Evolutionary conservation across 768 basidiomycete species (phyloP).

Genomic region (Leccinum variicolor): DNA sequence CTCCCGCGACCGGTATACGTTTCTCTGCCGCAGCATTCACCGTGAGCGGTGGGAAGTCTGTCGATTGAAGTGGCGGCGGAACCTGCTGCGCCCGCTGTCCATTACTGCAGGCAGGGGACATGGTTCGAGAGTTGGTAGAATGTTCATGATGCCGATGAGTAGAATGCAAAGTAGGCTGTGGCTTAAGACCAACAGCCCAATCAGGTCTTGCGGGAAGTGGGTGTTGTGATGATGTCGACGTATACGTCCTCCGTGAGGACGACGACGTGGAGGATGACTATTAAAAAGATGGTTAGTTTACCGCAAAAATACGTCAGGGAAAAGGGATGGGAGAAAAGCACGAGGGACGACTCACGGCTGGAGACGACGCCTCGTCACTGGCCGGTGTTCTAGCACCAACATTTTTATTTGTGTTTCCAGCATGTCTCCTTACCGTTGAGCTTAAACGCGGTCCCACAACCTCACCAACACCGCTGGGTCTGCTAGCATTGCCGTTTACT

Average conservation of each 20-base stretch:
- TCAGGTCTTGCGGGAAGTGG: slow-evolving; percentile 82
- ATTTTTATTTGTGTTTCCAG: slow-evolving; percentile 49
- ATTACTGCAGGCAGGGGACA: slow-evolving; percentile 36
- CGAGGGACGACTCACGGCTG: slow-evolving; percentile 54
- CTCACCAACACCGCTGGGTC: slow-evolving; percentile 36
- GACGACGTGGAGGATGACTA: slow-evolving; percentile 80
- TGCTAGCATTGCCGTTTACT: slow-evolving; percentile 27
- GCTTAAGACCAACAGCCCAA: slow-evolving; percentile 84
- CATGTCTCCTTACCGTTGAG: slow-evolving; percentile 43
- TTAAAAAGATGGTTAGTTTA: slow-evolving; percentile 9
- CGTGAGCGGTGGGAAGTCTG: slow-evolving; percentile 70
- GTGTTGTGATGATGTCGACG: slow-evolving; percentile 70
- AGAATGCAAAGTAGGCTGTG: slow-evolving; percentile 63
- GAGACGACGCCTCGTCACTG: slow-evolving; percentile 74
- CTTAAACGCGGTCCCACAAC: slow-evolving; percentile 65
- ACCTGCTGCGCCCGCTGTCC: slow-evolving; percentile 36
- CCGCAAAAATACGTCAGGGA: not conserved
- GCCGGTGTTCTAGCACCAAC: slow-evolving; percentile 56
- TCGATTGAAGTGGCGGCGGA: slow-evolving; percentile 47
- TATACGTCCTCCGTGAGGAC: slow-evolving; percentile 73
- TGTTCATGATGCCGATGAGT: slow-evolving; percentile 55
- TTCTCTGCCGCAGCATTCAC: slow-evolving; percentile 44
- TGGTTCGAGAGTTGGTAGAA: slow-evolving; percentile 34
- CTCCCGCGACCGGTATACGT: slow-evolving; percentile 57
- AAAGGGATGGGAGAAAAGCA: not conserved